These are phyloP conservation scores for Sistotremastrum suecicum DNA, from an alignment of 768 basidiomycete species.

Conservation along the genomic window DNA sequence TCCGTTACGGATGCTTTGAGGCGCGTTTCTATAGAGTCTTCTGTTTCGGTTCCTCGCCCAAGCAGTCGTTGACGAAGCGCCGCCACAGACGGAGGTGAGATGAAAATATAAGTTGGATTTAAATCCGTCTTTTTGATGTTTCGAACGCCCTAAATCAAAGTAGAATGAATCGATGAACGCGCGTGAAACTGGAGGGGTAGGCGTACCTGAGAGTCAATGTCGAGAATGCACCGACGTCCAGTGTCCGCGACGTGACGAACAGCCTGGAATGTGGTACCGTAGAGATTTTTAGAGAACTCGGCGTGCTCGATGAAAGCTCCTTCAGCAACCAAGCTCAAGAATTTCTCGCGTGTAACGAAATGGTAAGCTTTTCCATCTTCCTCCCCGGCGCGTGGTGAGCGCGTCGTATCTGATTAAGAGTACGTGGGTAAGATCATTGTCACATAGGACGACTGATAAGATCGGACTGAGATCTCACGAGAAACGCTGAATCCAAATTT, in stretches of 20 bases:
- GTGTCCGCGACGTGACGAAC: slow-evolving; percentile 50
- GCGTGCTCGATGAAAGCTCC: slow-evolving; percentile 89
- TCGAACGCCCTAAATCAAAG: slow-evolving; percentile 58
- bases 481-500: slow-evolving; percentile 90
- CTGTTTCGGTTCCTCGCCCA: slow-evolving; percentile 74
- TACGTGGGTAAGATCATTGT: neutral
- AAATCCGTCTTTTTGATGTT: slow-evolving; percentile 77
- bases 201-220: slow-evolving; percentile 89
- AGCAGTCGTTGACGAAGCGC: slow-evolving; percentile 56
- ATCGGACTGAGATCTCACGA: slow-evolving; percentile 34
- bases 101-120: slow-evolving; percentile 80
- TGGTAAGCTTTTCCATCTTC: slow-evolving; percentile 74
- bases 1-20: slow-evolving; percentile 68
- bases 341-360: slow-evolving; percentile 61
- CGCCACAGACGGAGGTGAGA: slow-evolving; percentile 76
- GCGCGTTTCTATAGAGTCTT: slow-evolving; percentile 55
- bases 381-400: slow-evolving; percentile 72
- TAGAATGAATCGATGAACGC: slow-evolving; percentile 1
- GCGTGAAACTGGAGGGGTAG: neutral
- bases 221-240: slow-evolving; percentile 79
- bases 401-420: slow-evolving; percentile 64
- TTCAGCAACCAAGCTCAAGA: slow-evolving; percentile 51
- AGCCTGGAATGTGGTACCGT: slow-evolving; percentile 80
- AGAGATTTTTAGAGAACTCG: slow-evolving; percentile 83
- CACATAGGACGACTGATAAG: slow-evolving; percentile 6